Conservation (phyloP, 2,329 filamentous ascomycete genomes). For the Phyllosticta citribraziliensis region DNA sequence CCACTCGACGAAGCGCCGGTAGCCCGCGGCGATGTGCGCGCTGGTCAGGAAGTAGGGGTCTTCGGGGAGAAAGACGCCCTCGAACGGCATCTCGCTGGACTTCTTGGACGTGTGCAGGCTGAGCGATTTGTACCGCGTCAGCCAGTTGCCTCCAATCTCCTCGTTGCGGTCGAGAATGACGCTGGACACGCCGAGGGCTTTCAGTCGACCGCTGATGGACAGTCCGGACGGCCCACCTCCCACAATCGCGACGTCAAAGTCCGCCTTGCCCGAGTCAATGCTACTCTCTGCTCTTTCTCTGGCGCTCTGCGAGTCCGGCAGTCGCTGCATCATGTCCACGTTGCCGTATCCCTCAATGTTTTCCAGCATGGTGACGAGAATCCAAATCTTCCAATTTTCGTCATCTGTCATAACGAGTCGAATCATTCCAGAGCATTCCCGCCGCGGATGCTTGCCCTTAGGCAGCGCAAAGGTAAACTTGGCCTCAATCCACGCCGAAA, state of each 20-base stretch:
- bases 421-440: conserved; percentile 18
- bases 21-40: conserved; percentile 29
- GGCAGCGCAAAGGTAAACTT: conserved; percentile 22
- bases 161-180: conserved; percentile 37
- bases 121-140: conserved; percentile 35
- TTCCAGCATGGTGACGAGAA: conserved; percentile 27
- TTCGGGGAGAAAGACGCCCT: conserved; percentile 22
- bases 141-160: conserved; percentile 38
- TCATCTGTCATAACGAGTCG: conserved; percentile 22
- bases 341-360: conserved; percentile 29
- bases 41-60: conserved; percentile 17
- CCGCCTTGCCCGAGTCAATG: conserved; percentile 16
- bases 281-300: conserved; percentile 22
- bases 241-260: conserved; percentile 13
- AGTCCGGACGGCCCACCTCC: conserved; percentile 38
- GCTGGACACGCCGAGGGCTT: conserved; percentile 33
- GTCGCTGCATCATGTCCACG: background rate
- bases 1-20: conserved; percentile 27
- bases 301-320: conserved; percentile 16
- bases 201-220: conserved; percentile 32
- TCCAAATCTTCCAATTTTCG: conserved; percentile 31
- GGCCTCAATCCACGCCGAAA: conserved; percentile 22
- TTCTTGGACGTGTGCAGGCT: conserved; percentile 32
- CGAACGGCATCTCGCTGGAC: conserved; percentile 31
- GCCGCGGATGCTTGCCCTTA: conserved; percentile 15